Evolutionary conservation across 352 stramenopile genomes (phyloP).

Genomic region (Pythium folliculosum): DNA sequence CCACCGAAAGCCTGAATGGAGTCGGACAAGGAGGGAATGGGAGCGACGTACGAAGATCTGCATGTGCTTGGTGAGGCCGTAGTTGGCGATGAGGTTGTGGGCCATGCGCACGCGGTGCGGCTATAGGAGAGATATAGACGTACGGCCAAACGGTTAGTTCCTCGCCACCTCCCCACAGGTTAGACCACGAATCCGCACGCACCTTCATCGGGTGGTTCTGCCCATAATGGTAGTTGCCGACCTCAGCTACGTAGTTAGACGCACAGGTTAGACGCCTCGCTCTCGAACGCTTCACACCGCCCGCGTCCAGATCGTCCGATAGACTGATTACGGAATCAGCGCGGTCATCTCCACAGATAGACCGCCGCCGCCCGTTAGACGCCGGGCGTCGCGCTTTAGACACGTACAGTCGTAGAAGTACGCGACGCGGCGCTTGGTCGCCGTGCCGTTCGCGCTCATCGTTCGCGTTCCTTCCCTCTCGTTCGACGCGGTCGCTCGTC

Average conservation of each 20-base stretch:
- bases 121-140: conserved; percentile 34
- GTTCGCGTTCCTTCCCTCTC: neutral
- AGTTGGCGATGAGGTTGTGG: conserved; percentile 99
- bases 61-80: conserved; percentile 99
- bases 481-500: conserved; percentile 9
- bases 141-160: neutral
- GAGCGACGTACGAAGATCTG: conserved; percentile 93
- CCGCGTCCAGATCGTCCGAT: neutral
- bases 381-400: neutral
- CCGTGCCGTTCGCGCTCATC: conserved; percentile 21
- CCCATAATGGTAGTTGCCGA: conserved; percentile 99
- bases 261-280: conserved; percentile 36
- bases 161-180: neutral
- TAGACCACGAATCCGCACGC: neutral
- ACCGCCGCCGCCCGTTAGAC: neutral
- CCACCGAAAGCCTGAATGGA: neutral
- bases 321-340: conserved; percentile 23
- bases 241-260: conserved; percentile 80
- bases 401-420: conserved; percentile 89
- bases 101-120: conserved; percentile 99
- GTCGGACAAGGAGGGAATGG: neutral
- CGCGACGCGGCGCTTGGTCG: conserved; percentile 77
- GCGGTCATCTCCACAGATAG: neutral
- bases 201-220: conserved; percentile 92
- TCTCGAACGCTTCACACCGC: neutral